Conservation (phyloP, 163 green algal species). For the Chlorella variabilis region DNA sequence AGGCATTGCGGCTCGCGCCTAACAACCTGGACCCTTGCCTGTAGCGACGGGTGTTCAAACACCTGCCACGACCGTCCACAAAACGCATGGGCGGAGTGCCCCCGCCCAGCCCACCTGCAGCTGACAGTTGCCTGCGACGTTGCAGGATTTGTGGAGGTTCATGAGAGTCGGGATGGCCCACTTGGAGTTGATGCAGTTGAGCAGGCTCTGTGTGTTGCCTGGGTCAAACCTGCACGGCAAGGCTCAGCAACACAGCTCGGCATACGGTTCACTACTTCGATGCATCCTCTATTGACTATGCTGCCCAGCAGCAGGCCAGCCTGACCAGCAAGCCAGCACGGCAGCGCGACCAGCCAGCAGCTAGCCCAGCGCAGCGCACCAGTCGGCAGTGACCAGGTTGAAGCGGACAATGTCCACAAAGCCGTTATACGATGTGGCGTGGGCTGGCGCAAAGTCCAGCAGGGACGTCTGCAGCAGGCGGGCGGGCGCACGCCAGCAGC, state of each 20-base stretch:
- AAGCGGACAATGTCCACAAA: slow-evolving; percentile 78
- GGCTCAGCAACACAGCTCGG: too few relatives aligned
- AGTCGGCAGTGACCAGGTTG: slow-evolving; percentile 94
- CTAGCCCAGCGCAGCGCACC: too few relatives aligned
- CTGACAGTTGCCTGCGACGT: slow-evolving; percentile 79
- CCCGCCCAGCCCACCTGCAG: slow-evolving; percentile 58
- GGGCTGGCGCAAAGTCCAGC: slow-evolving; percentile 82
- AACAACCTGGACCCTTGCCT: too few relatives aligned
- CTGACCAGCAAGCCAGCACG: too few relatives aligned
- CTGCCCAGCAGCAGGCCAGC: too few relatives aligned
- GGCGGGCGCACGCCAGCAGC: too few relatives aligned
- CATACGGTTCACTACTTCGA: too few relatives aligned
- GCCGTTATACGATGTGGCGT: slow-evolving; percentile 89
- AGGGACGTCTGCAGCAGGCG: slow-evolving; percentile 41
- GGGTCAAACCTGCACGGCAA: slow-evolving; percentile 76
- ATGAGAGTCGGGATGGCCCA: slow-evolving; percentile 72
- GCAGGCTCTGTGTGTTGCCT: slow-evolving; percentile 83
- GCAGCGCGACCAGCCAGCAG: too few relatives aligned
- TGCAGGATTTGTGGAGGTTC: slow-evolving; percentile 88
- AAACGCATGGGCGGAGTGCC: neutral
- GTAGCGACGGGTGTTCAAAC: too few relatives aligned
- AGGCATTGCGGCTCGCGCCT: too few relatives aligned
- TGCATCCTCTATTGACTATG: too few relatives aligned
- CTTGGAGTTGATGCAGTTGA: slow-evolving; percentile 60
- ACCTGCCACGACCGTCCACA: neutral